Percentiles rank a stretch among this genome's conserved stretches.
Conservation (phyloP, 768 basidiomycete genomes). For the Phanerochaete sordida region DNA sequence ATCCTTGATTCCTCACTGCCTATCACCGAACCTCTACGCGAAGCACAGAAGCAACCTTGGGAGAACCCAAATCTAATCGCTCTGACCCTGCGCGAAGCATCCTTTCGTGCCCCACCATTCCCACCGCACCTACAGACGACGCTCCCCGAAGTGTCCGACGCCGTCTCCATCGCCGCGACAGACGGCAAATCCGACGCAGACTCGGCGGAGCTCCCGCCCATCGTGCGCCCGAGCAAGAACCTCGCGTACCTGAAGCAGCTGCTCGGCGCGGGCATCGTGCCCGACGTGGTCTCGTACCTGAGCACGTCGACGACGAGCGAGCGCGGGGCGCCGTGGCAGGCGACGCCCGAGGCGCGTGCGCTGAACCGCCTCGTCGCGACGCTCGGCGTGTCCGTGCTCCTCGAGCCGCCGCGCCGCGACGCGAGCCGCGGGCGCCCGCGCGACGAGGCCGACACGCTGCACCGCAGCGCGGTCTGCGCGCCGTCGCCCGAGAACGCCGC, state of each 20-base stretch:
- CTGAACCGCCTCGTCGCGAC: neutral
- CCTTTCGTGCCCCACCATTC: neutral
- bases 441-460: neutral
- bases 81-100: neutral
- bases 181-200: neutral
- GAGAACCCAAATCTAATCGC: neutral
- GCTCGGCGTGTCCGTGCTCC: neutral
- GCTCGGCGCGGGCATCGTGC: neutral
- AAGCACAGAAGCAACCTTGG: neutral
- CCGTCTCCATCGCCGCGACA: neutral
- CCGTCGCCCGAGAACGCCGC: neutral
- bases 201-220: neutral
- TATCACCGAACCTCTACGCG: neutral
- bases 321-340: neutral
- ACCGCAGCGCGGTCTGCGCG: neutral
- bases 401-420: neutral
- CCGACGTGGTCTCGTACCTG: neutral
- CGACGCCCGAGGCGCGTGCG: neutral
- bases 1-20: slow-evolving; percentile 33
- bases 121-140: neutral
- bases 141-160: neutral
- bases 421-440: neutral
- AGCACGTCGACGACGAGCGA: neutral
- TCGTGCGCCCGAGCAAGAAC: neutral
- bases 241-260: neutral